Conservation (phyloP, 495 filamentous ascomycete species). For the Cetradonia linearis region DNA sequence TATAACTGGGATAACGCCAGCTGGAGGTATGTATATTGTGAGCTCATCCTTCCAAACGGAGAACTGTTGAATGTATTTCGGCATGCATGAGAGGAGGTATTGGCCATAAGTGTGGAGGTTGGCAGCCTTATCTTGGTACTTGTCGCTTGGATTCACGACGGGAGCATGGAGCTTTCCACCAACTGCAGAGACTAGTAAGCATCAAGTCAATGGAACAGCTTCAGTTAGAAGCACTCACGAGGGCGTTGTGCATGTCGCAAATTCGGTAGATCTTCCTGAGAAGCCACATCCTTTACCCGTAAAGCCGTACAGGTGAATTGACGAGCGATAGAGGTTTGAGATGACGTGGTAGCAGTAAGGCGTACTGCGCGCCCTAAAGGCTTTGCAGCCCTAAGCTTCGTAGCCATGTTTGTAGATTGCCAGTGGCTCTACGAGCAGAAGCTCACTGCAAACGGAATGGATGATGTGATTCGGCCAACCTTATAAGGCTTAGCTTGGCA, state of each 20-base stretch:
- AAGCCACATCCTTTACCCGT: conserved; percentile 28
- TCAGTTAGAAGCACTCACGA: conserved; percentile 36
- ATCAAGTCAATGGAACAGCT: neutral
- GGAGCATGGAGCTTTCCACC: conserved; percentile 60
- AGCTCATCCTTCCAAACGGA: conserved; percentile 99
- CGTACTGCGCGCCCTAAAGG: neutral
- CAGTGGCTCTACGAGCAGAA: neutral
- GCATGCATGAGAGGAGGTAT: conserved; percentile 91
- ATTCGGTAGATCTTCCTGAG: conserved; percentile 44
- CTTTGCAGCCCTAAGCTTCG: conserved; percentile 3
- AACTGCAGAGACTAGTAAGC: conserved; percentile 33
- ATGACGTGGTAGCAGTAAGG: neutral
- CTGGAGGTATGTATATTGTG: conserved; percentile 79
- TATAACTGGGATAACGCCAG: conserved; percentile 82
- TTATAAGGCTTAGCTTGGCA: conserved; percentile 2
- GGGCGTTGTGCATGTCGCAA: conserved; percentile 55
- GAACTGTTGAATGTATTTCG: conserved; percentile 98
- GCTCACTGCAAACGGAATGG: conserved; percentile 1
- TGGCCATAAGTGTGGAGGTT: conserved; percentile 85
- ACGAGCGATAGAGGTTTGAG: conserved; percentile 11
- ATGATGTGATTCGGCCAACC: conserved; percentile 7
- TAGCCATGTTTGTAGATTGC: neutral
- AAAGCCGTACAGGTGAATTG: conserved; percentile 23
- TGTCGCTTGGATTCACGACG: conserved; percentile 85
- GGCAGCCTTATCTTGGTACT: conserved; percentile 74